Conservation (phyloP, 2,329 filamentous ascomycete species). For the Stachybotrys echinatus region DNA sequence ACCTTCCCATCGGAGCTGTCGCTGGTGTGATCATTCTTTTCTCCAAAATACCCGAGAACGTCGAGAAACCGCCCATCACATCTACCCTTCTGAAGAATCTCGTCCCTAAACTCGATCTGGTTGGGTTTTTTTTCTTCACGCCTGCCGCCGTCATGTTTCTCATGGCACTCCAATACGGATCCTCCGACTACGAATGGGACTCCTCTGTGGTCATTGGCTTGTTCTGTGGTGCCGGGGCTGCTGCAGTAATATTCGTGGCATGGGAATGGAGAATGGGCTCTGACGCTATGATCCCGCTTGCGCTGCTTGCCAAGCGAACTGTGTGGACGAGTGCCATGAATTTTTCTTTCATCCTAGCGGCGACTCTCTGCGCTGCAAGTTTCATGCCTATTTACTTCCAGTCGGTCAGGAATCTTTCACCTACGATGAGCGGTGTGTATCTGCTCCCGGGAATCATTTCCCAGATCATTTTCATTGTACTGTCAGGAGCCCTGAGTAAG, state of each 20-base stretch:
- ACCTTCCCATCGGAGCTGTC: constrained; percentile 36
- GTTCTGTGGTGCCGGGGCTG: constrained; percentile 28
- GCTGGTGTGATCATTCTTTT: constrained; percentile 25
- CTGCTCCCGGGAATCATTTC: constrained; percentile 18
- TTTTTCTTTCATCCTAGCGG: constrained; percentile 32
- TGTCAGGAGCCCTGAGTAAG: constrained; percentile 20
- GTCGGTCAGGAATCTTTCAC: constrained; percentile 29
- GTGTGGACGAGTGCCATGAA: constrained; percentile 32
- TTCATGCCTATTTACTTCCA: constrained; percentile 46
- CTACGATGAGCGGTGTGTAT: constrained; percentile 18
- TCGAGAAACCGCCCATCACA: constrained; percentile 20
- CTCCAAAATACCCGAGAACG: constrained; percentile 30
- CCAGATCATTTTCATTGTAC: constrained; percentile 11
- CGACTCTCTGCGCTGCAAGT: constrained; percentile 35
- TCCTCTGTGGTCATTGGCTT: constrained; percentile 32
- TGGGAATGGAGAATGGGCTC: constrained; percentile 37
- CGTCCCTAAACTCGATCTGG: constrained; percentile 28
- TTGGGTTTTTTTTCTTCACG: constrained; percentile 38
- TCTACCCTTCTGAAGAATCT: constrained; percentile 16
- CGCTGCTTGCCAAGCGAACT: constrained; percentile 31
- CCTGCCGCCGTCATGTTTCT: constrained; percentile 34
- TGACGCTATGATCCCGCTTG: constrained; percentile 39
- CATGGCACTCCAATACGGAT: constrained; percentile 39
- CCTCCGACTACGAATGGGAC: constrained; percentile 24
- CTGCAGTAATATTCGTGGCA: constrained; percentile 25